Percentiles rank a stretch among this genome's conserved stretches.
These are phyloP conservation scores for Ceratocystis diversiconidia DNA, from an alignment of 2,329 filamentous ascomycete genomes.

Conservation along the genomic window DNA sequence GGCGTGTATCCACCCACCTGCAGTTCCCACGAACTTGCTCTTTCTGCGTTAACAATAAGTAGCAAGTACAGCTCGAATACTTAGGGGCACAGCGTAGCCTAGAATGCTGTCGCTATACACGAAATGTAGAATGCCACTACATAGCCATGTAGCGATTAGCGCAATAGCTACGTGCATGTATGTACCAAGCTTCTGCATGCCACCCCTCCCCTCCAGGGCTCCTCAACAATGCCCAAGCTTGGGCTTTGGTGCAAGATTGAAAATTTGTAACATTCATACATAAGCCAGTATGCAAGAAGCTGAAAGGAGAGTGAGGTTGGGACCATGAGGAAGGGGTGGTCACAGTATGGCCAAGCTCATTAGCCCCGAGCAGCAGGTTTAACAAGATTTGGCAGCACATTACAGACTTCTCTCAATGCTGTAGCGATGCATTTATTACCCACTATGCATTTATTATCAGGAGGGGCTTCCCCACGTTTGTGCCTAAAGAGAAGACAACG, in stretches of 20 bases:
- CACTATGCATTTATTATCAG: background rate
- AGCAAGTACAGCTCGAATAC: no score
- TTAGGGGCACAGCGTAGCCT: no score
- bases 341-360: background rate
- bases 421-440: background rate
- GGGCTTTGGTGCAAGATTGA: background rate
- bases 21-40: background rate
- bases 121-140: background rate
- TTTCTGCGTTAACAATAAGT: background rate
- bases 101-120: no score
- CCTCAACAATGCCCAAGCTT: slow-evolving; percentile 10
- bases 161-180: background rate
- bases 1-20: background rate
- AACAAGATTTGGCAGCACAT: background rate
- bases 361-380: background rate
- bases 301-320: slow-evolving; percentile 14
- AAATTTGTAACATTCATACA: background rate
- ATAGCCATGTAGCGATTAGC: background rate
- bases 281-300: slow-evolving; percentile 12
- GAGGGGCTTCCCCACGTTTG: slow-evolving; percentile 5
- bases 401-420: background rate
- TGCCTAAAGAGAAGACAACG: slow-evolving; percentile 12
- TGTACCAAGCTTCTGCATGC: background rate
- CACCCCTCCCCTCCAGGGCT: background rate
- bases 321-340: slow-evolving; percentile 10